Percentiles rank a stretch among this genome's conserved stretches.
phyloP scores from a whole-genome alignment of 1,284 basidiomycete species.

The Moesziomyces parantarcticus region DNA sequence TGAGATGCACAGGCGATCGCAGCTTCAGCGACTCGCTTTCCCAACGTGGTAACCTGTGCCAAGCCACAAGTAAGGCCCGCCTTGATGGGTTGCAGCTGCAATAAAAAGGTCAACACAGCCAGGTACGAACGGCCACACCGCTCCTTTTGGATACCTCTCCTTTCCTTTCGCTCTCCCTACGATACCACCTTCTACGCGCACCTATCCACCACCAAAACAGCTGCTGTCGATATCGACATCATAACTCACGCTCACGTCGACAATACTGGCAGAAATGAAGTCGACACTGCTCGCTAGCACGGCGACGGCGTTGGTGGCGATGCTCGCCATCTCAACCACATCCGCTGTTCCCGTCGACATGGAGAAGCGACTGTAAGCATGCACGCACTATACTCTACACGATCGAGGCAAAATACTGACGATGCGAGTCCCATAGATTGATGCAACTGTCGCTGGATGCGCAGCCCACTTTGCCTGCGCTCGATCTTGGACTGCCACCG shows the following conservation, averaged over 20 bases:
- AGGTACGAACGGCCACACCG: too few relatives aligned
- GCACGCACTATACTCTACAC: too few relatives aligned
- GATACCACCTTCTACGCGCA: background rate
- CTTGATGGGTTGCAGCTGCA: too few relatives aligned
- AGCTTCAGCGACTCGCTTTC: constrained; percentile 11
- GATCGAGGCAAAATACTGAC: too few relatives aligned
- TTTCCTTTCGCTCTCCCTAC: background rate
- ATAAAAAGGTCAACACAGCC: too few relatives aligned
- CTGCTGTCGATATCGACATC: background rate
- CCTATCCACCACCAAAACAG: background rate
- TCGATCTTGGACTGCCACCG: constrained; percentile 23
- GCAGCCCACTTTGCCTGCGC: constrained; percentile 16
- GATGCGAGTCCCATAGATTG: background rate
- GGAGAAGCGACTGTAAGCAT: constrained; percentile 43
- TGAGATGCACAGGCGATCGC: background rate
- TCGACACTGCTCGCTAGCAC: constrained; percentile 15
- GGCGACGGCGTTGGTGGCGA: constrained; percentile 25
- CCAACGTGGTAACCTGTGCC: constrained; percentile 2
- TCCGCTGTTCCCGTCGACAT: constrained; percentile 33
- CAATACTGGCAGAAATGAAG: constrained; percentile 9
- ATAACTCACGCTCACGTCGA: background rate
- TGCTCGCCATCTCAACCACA: constrained; percentile 26
- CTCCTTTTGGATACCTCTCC: background rate
- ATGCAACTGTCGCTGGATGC: constrained; percentile 33
- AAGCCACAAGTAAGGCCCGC: constrained; percentile 4